Conservation (phyloP, 352 stramenopile genomes). For the Globisporangium heterothallicum region DNA sequence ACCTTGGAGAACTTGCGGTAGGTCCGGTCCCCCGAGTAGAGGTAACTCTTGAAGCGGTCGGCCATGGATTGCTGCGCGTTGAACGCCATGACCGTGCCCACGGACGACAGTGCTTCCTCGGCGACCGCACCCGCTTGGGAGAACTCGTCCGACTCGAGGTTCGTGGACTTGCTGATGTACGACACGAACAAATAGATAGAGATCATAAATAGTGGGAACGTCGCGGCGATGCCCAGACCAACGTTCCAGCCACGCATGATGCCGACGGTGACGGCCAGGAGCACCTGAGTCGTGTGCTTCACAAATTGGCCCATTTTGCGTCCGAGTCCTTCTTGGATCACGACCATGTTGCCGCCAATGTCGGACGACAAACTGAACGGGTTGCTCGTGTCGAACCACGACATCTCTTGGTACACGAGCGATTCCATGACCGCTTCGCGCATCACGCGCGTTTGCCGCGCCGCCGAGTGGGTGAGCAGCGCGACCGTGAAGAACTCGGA, state of each 20-base stretch:
- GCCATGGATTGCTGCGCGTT: slow-evolving; percentile 16
- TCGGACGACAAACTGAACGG: slow-evolving; percentile 5
- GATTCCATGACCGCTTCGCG: slow-evolving; percentile 17
- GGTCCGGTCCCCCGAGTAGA: slow-evolving; percentile 13
- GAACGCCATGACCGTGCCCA: slow-evolving; percentile 37
- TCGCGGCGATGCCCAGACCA: slow-evolving; percentile 21
- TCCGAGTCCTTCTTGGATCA: slow-evolving; percentile 23
- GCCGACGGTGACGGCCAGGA: slow-evolving; percentile 20
- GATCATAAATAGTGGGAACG: slow-evolving; percentile 20
- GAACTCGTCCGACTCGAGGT: slow-evolving; percentile 27
- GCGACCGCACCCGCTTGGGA: slow-evolving; percentile 30
- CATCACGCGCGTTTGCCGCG: slow-evolving; percentile 18
- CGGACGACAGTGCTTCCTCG: slow-evolving; percentile 33
- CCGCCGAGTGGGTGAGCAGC: slow-evolving; percentile 16
- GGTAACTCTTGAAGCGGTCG: slow-evolving; percentile 14
- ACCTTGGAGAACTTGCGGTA: slow-evolving; percentile 16
- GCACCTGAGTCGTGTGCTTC: slow-evolving; percentile 18
- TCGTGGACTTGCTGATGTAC: slow-evolving; percentile 22
- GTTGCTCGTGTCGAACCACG: slow-evolving; percentile 10
- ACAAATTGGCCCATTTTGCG: slow-evolving; percentile 16
- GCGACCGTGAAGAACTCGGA: slow-evolving; percentile 19
- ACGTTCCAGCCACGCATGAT: slow-evolving; percentile 23
- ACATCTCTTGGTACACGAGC: slow-evolving; percentile 14
- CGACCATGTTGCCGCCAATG: slow-evolving; percentile 17
- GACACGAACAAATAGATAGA: slow-evolving; percentile 10